Evolutionary conservation across 805 yeast genomes (phyloP).

Genomic region (Cephaloascus albidus): DNA sequence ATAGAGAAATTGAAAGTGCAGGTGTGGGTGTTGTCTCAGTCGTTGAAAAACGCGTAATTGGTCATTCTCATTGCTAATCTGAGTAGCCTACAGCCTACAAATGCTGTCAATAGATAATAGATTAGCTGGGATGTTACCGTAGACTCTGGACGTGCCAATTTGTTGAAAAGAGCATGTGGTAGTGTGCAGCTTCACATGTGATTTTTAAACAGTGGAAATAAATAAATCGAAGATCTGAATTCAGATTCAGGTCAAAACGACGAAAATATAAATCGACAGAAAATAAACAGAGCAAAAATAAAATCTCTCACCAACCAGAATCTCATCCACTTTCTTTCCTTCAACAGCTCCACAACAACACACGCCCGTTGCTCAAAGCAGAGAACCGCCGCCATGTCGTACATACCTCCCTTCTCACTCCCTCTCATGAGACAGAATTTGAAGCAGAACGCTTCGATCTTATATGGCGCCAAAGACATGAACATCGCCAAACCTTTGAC

Average conservation of each 20-base stretch:
- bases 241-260: background rate
- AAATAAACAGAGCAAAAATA: too few relatives aligned
- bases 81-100: too few relatives aligned
- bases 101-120: too few relatives aligned
- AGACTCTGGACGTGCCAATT: too few relatives aligned
- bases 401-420: background rate
- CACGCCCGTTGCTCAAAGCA: background rate
- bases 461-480: constrained; percentile 1
- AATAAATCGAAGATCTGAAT: background rate
- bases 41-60: background rate
- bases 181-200: constrained; percentile 1
- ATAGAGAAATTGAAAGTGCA: constrained; percentile 42
- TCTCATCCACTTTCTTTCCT: background rate
- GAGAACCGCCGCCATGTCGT: background rate
- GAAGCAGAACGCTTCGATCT: background rate
- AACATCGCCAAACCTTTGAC: constrained; percentile 5
- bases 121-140: too few relatives aligned
- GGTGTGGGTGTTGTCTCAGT: constrained; percentile 15
- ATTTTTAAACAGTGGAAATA: background rate
- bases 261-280: background rate
- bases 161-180: too few relatives aligned
- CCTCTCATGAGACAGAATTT: background rate
- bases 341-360: background rate
- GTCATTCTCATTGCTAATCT: too few relatives aligned
- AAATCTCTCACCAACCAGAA: too few relatives aligned